Percentiles rank a stretch among this genome's conserved stretches.
These are phyloP conservation scores for Fraxinus nigra DNA, from an alignment of 305 asterid species.

Conservation along the genomic window DNA sequence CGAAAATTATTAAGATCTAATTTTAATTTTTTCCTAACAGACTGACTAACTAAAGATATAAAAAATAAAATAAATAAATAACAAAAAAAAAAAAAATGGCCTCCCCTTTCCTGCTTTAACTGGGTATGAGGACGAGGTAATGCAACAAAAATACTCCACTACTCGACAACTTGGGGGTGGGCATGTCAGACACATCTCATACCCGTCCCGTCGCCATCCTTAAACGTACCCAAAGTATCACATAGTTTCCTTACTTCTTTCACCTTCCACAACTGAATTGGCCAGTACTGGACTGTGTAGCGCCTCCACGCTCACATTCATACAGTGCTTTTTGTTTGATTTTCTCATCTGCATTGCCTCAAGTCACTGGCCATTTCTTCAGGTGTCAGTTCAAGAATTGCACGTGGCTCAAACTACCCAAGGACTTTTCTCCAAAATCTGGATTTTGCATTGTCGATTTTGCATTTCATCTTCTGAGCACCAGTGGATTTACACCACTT, in stretches of 20 bases:
- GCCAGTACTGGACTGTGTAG: slow-evolving; percentile 69
- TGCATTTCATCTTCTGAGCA: slow-evolving; percentile 66
- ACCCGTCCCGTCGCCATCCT: too few species aligned
- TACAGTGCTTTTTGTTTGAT: slow-evolving; percentile 75
- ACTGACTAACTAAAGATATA: too few species aligned
- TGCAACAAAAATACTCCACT: too few species aligned
- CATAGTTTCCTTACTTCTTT: slow-evolving; percentile 28
- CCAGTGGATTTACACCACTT: slow-evolving; percentile 77
- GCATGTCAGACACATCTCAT: too few species aligned
- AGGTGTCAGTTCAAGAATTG: slow-evolving; percentile 49
- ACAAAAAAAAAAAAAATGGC: too few species aligned
- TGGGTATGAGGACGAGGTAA: too few species aligned
- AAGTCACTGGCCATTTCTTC: slow-evolving; percentile 89
- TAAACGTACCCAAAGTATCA: too few species aligned
- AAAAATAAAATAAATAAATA: too few species aligned
- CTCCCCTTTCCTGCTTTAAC: too few species aligned
- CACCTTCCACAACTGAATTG: slow-evolving; percentile 64
- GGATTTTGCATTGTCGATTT: slow-evolving; percentile 80
- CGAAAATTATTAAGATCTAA: too few species aligned
- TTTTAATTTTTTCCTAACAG: too few species aligned
- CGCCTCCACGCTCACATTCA: slow-evolving; percentile 64
- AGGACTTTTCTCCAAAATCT: slow-evolving; percentile 82
- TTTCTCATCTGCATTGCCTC: slow-evolving; percentile 64
- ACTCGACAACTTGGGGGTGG: too few species aligned
- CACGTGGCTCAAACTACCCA: slow-evolving; percentile 51